Evolutionary conservation across 495 filamentous ascomycete species (phyloP).

Genomic region (Daldinia decipiens): DNA sequence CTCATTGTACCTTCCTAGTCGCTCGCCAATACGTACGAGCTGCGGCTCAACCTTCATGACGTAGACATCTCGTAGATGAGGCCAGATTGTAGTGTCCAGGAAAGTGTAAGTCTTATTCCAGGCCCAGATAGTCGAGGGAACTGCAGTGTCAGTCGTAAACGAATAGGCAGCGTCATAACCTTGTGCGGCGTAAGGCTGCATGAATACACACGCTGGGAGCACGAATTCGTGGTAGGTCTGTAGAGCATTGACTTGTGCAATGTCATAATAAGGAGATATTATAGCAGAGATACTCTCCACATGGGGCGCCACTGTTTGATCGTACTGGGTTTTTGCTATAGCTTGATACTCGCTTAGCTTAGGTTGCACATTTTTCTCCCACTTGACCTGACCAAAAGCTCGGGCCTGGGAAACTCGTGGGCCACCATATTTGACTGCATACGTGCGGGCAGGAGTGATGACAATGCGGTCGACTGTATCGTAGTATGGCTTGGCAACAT

Average conservation of each 20-base stretch:
- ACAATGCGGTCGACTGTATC: conserved; percentile 70
- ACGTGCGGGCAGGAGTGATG: conserved; percentile 70
- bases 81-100: conserved; percentile 78
- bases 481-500: conserved; percentile 79
- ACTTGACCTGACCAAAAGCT: conserved; percentile 73
- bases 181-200: conserved; percentile 77
- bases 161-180: conserved; percentile 72
- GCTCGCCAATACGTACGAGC: conserved; percentile 87
- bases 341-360: conserved; percentile 70
- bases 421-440: conserved; percentile 80
- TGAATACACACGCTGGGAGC: conserved; percentile 76
- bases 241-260: conserved; percentile 66
- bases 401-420: conserved; percentile 75
- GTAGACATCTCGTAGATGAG: conserved; percentile 80
- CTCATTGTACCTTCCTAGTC: conserved; percentile 78
- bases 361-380: conserved; percentile 79
- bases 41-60: conserved; percentile 95
- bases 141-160: conserved; percentile 73
- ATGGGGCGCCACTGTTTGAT: conserved; percentile 75
- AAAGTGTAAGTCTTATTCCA: conserved; percentile 75
- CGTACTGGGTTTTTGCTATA: conserved; percentile 72
- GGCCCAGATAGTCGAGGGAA: conserved; percentile 76
- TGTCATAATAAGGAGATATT: conserved; percentile 76
- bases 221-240: conserved; percentile 76
- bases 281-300: conserved; percentile 66